These are phyloP conservation scores for Mortierella sp. DNA, from an alignment of 371 early-diverging fungal species.

Conservation along the genomic window DNA sequence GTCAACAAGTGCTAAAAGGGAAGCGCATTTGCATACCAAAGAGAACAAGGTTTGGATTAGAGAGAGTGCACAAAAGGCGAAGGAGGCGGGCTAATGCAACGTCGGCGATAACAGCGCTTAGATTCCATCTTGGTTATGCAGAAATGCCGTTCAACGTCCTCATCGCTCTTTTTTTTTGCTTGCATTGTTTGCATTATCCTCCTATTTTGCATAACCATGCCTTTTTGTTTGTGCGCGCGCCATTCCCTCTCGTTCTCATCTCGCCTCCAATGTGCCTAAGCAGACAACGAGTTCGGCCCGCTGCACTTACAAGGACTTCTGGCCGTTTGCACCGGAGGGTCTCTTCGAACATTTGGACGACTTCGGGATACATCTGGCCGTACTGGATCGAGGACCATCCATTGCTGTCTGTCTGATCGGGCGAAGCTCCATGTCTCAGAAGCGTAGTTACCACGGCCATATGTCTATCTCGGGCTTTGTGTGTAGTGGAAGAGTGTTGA, in stretches of 20 bases:
- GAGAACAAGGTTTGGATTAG: not conserved
- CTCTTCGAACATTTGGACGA: slow-evolving; percentile 72
- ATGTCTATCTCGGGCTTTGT: slow-evolving; percentile 78
- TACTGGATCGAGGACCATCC: slow-evolving; percentile 84
- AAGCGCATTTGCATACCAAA: not conserved
- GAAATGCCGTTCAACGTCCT: not conserved
- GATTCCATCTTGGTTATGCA: not conserved
- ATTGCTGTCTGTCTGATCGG: slow-evolving; percentile 73
- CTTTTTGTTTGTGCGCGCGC: not conserved
- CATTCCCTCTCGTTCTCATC: not conserved
- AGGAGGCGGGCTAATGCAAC: not conserved
- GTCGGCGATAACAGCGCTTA: not conserved
- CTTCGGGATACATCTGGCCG: slow-evolving; percentile 71
- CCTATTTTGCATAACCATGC: not conserved
- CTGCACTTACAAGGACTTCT: slow-evolving; percentile 61
- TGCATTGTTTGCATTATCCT: not conserved
- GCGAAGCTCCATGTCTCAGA: slow-evolving; percentile 69
- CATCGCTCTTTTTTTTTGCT: not conserved
- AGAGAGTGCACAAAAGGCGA: not conserved
- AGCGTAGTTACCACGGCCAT: slow-evolving; percentile 70
- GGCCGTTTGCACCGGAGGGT: slow-evolving; percentile 66
- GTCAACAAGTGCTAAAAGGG: slow-evolving; percentile 38
- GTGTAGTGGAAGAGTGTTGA: not conserved
- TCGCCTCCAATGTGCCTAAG: not conserved
- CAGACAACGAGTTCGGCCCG: not conserved